A percentile compares a stretch with the other conserved stretches of the same genome.
These are phyloP conservation scores for Phoenix roebelenii DNA, from an alignment of 176 grass and related monocot species.

Conservation along the genomic window DNA sequence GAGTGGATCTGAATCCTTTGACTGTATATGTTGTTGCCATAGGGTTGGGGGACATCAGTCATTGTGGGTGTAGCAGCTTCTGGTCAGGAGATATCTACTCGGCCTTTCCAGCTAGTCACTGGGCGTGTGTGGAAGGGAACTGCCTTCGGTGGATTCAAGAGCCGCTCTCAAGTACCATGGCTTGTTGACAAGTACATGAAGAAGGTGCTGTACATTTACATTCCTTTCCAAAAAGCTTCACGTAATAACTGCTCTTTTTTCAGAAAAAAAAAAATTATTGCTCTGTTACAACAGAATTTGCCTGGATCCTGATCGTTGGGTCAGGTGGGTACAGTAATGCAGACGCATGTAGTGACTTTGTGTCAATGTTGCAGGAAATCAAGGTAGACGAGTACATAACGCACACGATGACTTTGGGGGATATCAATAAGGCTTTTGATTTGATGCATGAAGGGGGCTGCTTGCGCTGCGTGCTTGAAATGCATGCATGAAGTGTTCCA, in stretches of 20 bases:
- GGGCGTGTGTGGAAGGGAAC: conserved; percentile 97
- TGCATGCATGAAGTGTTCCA: conserved; percentile 7
- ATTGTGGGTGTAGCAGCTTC: conserved; percentile 87
- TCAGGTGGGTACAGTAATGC: too few species aligned
- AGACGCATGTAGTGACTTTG: too few species aligned
- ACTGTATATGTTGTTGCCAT: not conserved
- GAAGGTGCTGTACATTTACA: conserved; percentile 37
- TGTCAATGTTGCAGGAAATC: conserved; percentile 52
- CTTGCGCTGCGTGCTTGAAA: conserved; percentile 78
- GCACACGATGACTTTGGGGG: conserved; percentile 56
- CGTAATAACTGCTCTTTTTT: too few species aligned
- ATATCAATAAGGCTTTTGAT: conserved; percentile 78
- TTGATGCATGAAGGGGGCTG: conserved; percentile 86
- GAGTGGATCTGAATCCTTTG: not conserved
- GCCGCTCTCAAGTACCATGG: conserved; percentile 85
- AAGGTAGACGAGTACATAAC: conserved; percentile 98
- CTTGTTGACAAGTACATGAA: conserved; percentile 97
- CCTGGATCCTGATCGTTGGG: too few species aligned
- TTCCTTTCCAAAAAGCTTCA: not conserved
- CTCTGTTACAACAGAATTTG: too few species aligned
- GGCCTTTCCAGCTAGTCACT: conserved; percentile 90
- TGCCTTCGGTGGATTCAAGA: conserved; percentile 96
- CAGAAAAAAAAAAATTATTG: too few species aligned
- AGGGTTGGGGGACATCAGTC: conserved; percentile 96
- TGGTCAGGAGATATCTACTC: conserved; percentile 84